phyloP scores from a whole-genome alignment of 2,329 filamentous ascomycete genomes.

The Blumeria hordei region DNA sequence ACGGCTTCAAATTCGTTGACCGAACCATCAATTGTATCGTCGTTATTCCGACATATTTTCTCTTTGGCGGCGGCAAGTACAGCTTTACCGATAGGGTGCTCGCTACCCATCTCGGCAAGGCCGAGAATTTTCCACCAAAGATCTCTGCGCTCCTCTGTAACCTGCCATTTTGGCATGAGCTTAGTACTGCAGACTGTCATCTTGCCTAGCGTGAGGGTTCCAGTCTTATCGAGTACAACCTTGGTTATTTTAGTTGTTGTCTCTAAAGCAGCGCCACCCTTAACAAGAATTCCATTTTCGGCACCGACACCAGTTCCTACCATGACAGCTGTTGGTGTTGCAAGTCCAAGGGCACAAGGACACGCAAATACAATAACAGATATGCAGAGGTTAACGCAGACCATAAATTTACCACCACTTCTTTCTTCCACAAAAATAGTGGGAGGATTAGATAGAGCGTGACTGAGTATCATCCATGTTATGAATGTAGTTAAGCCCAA shows the following conservation, averaged over 20 bases:
- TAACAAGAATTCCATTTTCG: conserved; percentile 90
- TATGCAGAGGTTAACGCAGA: conserved; percentile 91
- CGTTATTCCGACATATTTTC: conserved; percentile 46
- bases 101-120: conserved; percentile 83
- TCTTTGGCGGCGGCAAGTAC: conserved; percentile 53
- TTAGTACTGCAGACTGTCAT: conserved; percentile 68
- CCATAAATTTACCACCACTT: conserved; percentile 82
- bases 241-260: conserved; percentile 74
- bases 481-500: conserved; percentile 71
- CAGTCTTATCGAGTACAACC: conserved; percentile 86
- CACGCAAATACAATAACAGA: conserved; percentile 97
- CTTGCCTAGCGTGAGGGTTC: conserved; percentile 79
- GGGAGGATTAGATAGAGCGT: conserved; percentile 62
- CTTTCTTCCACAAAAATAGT: conserved; percentile 59
- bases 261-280: conserved; percentile 81
- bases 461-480: conserved; percentile 85
- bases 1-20: conserved; percentile 64
- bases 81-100: conserved; percentile 87
- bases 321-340: conserved; percentile 94
- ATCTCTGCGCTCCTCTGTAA: conserved; percentile 39
- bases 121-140: conserved; percentile 94
- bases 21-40: conserved; percentile 57
- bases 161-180: conserved; percentile 43
- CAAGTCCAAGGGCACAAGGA: conserved; percentile 84
- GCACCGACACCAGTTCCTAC: conserved; percentile 94